phyloP scores from a whole-genome alignment of 2,329 filamentous ascomycete genomes.

The Diaporthe capsici region DNA sequence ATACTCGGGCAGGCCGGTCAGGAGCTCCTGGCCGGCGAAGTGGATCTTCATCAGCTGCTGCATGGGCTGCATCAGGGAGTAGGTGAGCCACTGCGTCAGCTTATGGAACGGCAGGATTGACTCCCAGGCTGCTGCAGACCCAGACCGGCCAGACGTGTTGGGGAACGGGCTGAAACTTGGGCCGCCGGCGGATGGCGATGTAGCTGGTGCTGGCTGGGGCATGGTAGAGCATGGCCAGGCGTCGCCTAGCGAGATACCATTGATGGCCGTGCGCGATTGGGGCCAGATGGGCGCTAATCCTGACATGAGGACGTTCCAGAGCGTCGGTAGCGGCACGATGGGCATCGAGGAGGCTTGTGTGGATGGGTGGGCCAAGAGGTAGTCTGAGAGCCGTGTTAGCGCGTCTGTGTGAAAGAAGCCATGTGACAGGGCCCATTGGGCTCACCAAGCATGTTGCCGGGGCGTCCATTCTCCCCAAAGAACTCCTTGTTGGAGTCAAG shows the following conservation, averaged over 20 bases:
- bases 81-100: slow-evolving; percentile 80
- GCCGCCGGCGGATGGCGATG: slow-evolving; percentile 54
- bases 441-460: slow-evolving; percentile 89
- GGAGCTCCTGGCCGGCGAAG: slow-evolving; percentile 66
- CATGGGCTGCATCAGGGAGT: slow-evolving; percentile 79
- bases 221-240: slow-evolving; percentile 93
- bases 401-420: slow-evolving; percentile 10
- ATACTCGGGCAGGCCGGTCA: slow-evolving; percentile 80
- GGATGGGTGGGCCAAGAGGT: slow-evolving; percentile 90
- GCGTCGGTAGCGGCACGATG: slow-evolving; percentile 86
- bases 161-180: slow-evolving; percentile 68
- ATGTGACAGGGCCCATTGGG: slow-evolving; percentile 58
- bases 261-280: slow-evolving; percentile 84
- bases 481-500: slow-evolving; percentile 82
- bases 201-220: slow-evolving; percentile 68
- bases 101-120: slow-evolving; percentile 77
- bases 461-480: slow-evolving; percentile 87
- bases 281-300: slow-evolving; percentile 93
- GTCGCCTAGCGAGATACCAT: slow-evolving; percentile 89
- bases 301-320: slow-evolving; percentile 93
- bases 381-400: slow-evolving; percentile 71
- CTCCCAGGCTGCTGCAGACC: slow-evolving; percentile 76
- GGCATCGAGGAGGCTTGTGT: slow-evolving; percentile 91
- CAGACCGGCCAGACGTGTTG: slow-evolving; percentile 48
- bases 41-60: slow-evolving; percentile 64